phyloP scores from a whole-genome alignment of 441 rosid genomes.

The Omphalea diandra region DNA sequence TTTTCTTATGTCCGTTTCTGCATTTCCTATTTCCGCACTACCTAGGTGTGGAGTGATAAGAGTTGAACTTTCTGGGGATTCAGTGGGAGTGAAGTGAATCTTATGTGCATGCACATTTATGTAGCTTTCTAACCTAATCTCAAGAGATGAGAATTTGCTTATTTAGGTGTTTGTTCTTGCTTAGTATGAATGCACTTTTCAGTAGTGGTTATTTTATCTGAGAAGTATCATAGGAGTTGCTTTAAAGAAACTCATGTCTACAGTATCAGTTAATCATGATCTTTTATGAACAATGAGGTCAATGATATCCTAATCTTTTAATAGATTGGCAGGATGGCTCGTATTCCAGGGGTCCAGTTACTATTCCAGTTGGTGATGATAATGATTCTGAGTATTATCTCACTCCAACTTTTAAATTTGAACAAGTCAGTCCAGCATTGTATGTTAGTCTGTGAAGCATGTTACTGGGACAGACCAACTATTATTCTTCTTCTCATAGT shows the following conservation, averaged over 20 bases:
- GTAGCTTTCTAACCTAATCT: background rate
- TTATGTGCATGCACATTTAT: no score
- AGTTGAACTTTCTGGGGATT: background rate
- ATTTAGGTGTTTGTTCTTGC: background rate
- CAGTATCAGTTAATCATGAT: background rate
- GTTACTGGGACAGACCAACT: background rate
- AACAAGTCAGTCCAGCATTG: conserved; percentile 55
- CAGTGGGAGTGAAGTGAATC: background rate
- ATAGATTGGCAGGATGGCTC: conserved; percentile 72
- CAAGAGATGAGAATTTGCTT: background rate
- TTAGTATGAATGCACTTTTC: background rate
- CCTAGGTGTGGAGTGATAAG: no score
- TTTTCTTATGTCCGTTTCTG: no score
- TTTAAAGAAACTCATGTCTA: background rate
- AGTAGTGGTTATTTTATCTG: background rate
- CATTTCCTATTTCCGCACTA: no score
- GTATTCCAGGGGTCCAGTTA: conserved; percentile 83
- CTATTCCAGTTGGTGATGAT: conserved; percentile 59
- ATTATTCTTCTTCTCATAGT: background rate
- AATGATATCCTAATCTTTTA: background rate
- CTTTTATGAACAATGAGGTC: conserved; percentile 6
- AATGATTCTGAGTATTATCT: conserved; percentile 60
- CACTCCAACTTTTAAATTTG: conserved; percentile 80
- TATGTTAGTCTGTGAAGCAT: conserved; percentile 1
- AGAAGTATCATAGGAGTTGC: conserved; percentile 1